A percentile compares a stretch with the other conserved stretches of the same genome.
Evolutionary conservation across 495 filamentous ascomycete genomes (phyloP).

Genomic region (Lepraria neglecta): DNA sequence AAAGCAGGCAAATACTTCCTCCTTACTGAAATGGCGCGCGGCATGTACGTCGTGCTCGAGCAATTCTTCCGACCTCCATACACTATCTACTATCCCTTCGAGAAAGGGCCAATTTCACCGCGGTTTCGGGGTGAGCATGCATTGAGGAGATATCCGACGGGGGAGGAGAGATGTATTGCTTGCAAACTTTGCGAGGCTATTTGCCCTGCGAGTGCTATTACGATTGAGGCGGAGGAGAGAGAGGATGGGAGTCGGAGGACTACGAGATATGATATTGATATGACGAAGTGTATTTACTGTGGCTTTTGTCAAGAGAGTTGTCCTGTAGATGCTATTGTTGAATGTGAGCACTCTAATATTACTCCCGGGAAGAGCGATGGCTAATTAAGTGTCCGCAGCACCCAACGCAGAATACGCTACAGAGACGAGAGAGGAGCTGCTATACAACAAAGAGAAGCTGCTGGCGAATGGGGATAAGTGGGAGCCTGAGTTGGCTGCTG

Average conservation of each 20-base stretch:
- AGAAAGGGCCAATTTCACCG: conserved; percentile 97
- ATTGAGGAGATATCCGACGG: conserved; percentile 87
- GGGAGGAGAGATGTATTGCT: conserved; percentile 97
- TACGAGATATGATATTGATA: conserved; percentile 98
- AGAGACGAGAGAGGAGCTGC: conserved; percentile 90
- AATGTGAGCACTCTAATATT: conserved; percentile 47
- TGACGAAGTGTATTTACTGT: conserved; percentile 99
- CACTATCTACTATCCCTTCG: conserved; percentile 97
- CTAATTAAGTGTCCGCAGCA: conserved; percentile 35
- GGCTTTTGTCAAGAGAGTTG: conserved; percentile 99
- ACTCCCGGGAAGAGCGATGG: background rate
- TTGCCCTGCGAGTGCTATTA: conserved; percentile 94
- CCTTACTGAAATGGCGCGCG: conserved; percentile 86
- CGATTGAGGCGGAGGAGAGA: conserved; percentile 97
- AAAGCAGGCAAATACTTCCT: conserved; percentile 89
- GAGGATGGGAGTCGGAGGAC: conserved; percentile 90
- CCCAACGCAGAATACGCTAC: conserved; percentile 98
- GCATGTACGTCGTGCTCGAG: conserved; percentile 97
- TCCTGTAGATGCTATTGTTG: conserved; percentile 96
- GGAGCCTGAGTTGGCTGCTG: conserved; percentile 94
- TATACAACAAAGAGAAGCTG: conserved; percentile 98
- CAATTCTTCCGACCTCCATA: conserved; percentile 98
- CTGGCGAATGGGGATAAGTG: conserved; percentile 91
- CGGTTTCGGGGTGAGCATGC: conserved; percentile 97
- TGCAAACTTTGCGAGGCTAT: conserved; percentile 99